phyloP scores from a whole-genome alignment of 768 basidiomycete species.

The Tulasnella calospora region DNA sequence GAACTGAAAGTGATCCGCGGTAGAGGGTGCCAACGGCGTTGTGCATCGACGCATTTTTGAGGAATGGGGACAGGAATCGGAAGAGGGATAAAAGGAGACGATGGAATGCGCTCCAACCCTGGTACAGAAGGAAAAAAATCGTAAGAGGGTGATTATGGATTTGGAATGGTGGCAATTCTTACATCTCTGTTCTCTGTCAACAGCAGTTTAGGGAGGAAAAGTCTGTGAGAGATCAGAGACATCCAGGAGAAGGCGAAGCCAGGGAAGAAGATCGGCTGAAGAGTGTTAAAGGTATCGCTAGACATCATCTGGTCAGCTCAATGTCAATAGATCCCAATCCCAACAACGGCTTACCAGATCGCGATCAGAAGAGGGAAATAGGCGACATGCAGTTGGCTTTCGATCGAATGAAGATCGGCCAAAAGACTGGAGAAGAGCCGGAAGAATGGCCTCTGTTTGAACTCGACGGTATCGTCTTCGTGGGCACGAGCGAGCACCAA shows the following conservation, averaged over 20 bases:
- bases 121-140: not conserved
- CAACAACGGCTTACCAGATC: conserved; percentile 57
- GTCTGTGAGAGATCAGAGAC: conserved; percentile 87
- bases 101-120: conserved; percentile 97
- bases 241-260: conserved; percentile 99
- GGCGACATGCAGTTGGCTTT: conserved; percentile 75
- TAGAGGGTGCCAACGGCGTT: conserved; percentile 81
- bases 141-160: not conserved
- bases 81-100: conserved; percentile 88
- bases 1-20: conserved; percentile 80
- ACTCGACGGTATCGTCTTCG: conserved; percentile 84
- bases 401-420: conserved; percentile 84
- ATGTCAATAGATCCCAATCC: conserved; percentile 18
- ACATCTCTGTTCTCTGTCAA: conserved; percentile 85
- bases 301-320: conserved; percentile 29
- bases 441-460: conserved; percentile 98
- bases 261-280: conserved; percentile 95
- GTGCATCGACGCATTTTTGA: conserved; percentile 75
- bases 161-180: conserved; percentile 27
- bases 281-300: conserved; percentile 91
- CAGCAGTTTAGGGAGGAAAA: conserved; percentile 95
- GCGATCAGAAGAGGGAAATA: conserved; percentile 86
- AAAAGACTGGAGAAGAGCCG: conserved; percentile 96
- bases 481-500: conserved; percentile 92
- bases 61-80: conserved; percentile 89